phyloP scores from a whole-genome alignment of 805 yeast genomes.

The Millerozyma acaciae region DNA sequence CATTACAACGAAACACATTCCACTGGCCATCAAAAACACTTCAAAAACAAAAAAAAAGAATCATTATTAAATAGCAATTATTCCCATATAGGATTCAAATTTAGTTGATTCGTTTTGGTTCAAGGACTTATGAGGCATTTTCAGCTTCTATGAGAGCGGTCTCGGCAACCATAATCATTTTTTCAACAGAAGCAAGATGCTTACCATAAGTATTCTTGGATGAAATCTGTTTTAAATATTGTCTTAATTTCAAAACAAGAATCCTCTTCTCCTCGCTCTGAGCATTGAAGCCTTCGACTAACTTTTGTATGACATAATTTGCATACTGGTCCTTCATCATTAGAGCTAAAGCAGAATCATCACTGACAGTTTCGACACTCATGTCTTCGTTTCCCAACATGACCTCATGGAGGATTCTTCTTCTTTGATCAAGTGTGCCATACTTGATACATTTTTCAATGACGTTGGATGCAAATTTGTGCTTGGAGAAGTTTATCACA shows the following conservation, averaged over 20 bases:
- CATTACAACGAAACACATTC: too few relatives aligned
- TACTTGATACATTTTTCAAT: conserved; percentile 87
- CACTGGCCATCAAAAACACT: too few relatives aligned
- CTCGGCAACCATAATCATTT: conserved; percentile 56
- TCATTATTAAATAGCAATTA: too few relatives aligned
- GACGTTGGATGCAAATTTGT: conserved; percentile 96
- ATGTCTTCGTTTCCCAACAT: conserved; percentile 49
- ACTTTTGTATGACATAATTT: conserved; percentile 92
- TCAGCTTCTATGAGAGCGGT: conserved; percentile 42
- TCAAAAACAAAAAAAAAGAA: too few relatives aligned
- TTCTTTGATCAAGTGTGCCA: conserved; percentile 63
- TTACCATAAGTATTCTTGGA: conserved; percentile 66
- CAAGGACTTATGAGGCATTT: conserved; percentile 10
- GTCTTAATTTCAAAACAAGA: conserved; percentile 71
- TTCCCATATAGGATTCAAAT: too few relatives aligned
- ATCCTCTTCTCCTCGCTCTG: conserved; percentile 60
- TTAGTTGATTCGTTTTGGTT: too few relatives aligned
- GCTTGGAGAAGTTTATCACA: conserved; percentile 83
- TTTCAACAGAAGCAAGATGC: conserved; percentile 80
- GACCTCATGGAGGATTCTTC: conserved; percentile 61
- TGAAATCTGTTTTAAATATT: conserved; percentile 71
- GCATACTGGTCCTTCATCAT: conserved; percentile 99
- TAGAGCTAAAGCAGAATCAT: conserved; percentile 67
- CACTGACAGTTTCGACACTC: conserved; percentile 47
- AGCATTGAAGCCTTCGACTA: conserved; percentile 72